Conservation (phyloP, 805 yeast species). For the Lachancea kluyveri region DNA sequence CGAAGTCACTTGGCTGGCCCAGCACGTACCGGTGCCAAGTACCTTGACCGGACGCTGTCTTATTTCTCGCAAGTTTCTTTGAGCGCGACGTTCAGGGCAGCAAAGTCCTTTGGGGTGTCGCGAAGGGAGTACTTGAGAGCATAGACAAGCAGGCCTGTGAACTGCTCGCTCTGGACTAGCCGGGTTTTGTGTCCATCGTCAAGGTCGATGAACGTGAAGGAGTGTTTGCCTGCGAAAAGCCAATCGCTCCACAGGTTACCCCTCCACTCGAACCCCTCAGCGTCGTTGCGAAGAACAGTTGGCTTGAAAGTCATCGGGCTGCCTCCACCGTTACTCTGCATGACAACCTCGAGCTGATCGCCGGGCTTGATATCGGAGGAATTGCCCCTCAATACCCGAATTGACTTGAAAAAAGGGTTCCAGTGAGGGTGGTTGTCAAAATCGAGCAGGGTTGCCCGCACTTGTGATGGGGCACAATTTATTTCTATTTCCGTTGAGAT, state of each 20-base stretch:
- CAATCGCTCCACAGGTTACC: slow-evolving; percentile 1
- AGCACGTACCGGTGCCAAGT: too few species aligned
- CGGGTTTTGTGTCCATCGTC: slow-evolving; percentile 2
- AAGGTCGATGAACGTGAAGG: slow-evolving; percentile 1
- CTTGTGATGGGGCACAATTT: slow-evolving; percentile 1
- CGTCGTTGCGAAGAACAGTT: slow-evolving; percentile 3
- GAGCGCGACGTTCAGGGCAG: slow-evolving; percentile 1
- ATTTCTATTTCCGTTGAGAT: slow-evolving; percentile 3
- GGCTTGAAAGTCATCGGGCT: slow-evolving; percentile 2
- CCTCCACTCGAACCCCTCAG: slow-evolving; percentile 3
- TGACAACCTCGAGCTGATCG: slow-evolving; percentile 3
- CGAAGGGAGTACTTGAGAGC: slow-evolving; percentile 1
- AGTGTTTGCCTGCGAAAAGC: slow-evolving; percentile 5
- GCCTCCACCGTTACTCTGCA: slow-evolving; percentile 2
- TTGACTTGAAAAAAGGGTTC: slow-evolving; percentile 5
- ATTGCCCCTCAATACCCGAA: neutral
- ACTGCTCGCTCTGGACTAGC: slow-evolving; percentile 1
- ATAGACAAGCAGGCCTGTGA: slow-evolving; percentile 2
- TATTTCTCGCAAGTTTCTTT: slow-evolving; percentile 4
- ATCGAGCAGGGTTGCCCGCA: slow-evolving; percentile 4
- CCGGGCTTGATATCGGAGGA: slow-evolving; percentile 1
- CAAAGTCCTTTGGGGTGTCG: slow-evolving; percentile 2
- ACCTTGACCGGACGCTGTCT: neutral
- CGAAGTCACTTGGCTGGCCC: too few species aligned
- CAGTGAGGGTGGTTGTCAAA: slow-evolving; percentile 1